Percentiles rank a stretch among this genome's conserved stretches.
phyloP scores from a whole-genome alignment of 164 flowering plant genomes.

The Taxillus chinensis region DNA sequence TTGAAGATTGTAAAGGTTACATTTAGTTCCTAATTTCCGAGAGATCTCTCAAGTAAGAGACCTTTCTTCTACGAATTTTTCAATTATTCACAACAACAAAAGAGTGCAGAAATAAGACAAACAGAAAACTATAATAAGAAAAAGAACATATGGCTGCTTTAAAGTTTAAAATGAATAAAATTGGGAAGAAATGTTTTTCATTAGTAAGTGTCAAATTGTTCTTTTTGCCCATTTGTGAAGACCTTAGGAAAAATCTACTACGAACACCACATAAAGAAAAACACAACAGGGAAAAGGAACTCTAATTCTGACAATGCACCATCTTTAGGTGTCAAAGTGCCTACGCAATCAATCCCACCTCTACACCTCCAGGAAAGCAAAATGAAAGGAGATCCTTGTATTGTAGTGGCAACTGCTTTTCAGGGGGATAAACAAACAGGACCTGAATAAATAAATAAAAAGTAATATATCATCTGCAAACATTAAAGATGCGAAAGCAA shows the following conservation, averaged over 20 bases:
- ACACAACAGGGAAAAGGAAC: neutral
- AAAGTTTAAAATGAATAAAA: too few relatives aligned
- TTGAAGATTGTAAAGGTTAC: too few relatives aligned
- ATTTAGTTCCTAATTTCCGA: too few relatives aligned
- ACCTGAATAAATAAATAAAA: conserved; percentile 41
- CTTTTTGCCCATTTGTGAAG: neutral
- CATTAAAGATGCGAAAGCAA: neutral
- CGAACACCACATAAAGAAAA: neutral
- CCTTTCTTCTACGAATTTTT: too few relatives aligned
- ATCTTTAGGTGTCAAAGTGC: neutral
- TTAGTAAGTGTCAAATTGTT: neutral
- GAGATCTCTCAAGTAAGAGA: too few relatives aligned
- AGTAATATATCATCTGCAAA: neutral
- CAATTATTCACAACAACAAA: too few relatives aligned
- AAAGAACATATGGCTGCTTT: too few relatives aligned
- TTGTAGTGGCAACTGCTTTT: conserved; percentile 74
- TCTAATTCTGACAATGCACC: neutral
- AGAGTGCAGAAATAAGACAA: too few relatives aligned
- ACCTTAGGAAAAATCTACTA: neutral
- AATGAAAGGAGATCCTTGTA: conserved; percentile 93
- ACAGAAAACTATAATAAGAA: too few relatives aligned
- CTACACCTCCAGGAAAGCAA: conserved; percentile 95
- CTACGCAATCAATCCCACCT: conserved; percentile 39
- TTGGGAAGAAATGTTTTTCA: too few relatives aligned
- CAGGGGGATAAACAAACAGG: conserved; percentile 92